Conservation (phyloP, 352 stramenopile genomes). For the Pythium brassicae region DNA sequence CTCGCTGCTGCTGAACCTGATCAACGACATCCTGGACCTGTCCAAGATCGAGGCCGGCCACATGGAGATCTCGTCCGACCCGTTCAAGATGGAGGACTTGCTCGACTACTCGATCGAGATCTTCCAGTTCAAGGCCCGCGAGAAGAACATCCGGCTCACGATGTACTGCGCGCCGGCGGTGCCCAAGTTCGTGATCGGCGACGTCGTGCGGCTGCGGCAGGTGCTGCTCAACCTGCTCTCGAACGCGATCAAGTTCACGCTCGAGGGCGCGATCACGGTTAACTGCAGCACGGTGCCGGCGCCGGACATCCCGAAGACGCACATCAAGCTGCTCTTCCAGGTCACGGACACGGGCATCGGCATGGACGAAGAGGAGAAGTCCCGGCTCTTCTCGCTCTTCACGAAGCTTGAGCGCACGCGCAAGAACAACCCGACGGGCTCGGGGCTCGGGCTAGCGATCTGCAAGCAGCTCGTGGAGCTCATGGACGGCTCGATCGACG, state of each 20-base stretch:
- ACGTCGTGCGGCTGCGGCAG: conserved; percentile 61
- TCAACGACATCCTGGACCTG: conserved; percentile 86
- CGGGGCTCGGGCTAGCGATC: conserved; percentile 62
- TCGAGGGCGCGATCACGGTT: conserved; percentile 63
- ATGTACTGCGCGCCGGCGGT: conserved; percentile 50
- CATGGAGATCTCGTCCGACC: conserved; percentile 75
- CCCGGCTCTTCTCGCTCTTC: conserved; percentile 56
- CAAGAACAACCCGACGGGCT: conserved; percentile 70
- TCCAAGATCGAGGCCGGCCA: conserved; percentile 91
- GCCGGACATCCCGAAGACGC: conserved; percentile 44
- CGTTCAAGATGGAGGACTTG: conserved; percentile 66
- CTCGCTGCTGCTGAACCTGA: conserved; percentile 61
- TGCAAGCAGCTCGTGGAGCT: conserved; percentile 72
- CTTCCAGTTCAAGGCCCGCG: conserved; percentile 76
- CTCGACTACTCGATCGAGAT: conserved; percentile 79
- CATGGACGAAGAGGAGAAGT: conserved; percentile 65
- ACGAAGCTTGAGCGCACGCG: conserved; percentile 60
- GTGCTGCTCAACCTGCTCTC: conserved; percentile 72
- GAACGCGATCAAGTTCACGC: conserved; percentile 81
- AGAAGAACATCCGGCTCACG: conserved; percentile 81
- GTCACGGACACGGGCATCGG: conserved; percentile 69
- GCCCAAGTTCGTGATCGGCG: conserved; percentile 49
- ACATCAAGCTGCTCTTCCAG: conserved; percentile 63
- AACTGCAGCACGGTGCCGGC: conserved; percentile 53
- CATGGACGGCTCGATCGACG: conserved; percentile 66